Evolutionary conservation across 805 yeast genomes (phyloP), one percentile per base, ranked within the genome.

Genomic region (Monosporozyma unispora): DNA sequence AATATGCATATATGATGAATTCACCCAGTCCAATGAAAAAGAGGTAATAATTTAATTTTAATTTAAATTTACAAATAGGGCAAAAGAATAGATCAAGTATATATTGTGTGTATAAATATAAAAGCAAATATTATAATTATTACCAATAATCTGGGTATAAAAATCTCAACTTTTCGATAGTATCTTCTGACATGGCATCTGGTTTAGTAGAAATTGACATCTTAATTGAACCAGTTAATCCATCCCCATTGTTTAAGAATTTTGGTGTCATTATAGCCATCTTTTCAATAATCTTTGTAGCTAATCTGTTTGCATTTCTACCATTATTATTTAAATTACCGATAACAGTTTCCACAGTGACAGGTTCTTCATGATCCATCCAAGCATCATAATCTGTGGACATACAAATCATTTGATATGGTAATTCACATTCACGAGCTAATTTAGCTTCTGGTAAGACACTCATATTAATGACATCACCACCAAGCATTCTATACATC

Each of bases 331-430:
- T 79, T 64, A 91, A 76, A 67, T 93, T 87, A 49, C 95, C 88
- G 46, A 93, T 89, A 40, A 93, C 96, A 4, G 95, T 85, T 70
- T 90, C 97, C n/a, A 93, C 98, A 8, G 98, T 90, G 45, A 93
- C 99, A 2, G 98, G 91, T 62, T 91, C 97, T 64, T 83, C 98
- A 48, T 79, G 80, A 60, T 84, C 95, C 64, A 89, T 86, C 99
- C 99, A 93, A 22, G 99, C 95, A 65, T 93, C 99, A 70, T 93
- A 93, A 68, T 93, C 99, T 3, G 99, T 93, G 1, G 96, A 84
- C 99, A 93, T 93, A 70, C 99, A 93, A 55, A 93, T 78, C 97
- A 93, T 93, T 70, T 91, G 98, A 70, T 93, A 93, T 27, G 96
- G 77, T 56, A 93, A 83, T 70, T 93, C 99, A 43, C 98, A 96